Base-by-base conservation (phyloP, 83 land plant species). In the Picea abies region DNA sequence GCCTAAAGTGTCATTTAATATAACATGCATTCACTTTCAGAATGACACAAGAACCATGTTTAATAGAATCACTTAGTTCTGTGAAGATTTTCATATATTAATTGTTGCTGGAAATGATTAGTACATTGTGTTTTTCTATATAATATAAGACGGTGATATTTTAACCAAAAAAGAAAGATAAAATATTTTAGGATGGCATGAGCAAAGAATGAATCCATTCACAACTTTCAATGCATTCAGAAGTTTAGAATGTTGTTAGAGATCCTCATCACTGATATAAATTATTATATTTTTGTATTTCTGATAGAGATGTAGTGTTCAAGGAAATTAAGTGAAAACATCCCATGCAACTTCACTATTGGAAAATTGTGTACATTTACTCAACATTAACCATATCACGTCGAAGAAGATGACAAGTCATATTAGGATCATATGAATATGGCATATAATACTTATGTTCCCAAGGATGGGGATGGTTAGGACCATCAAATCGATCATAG, bases 381-480 rank as follows among this genome's bases (percentile, higher is more conserved):
- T 82, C 83, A 90, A 96, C 98, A 86, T 85, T 89, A 44, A 82
- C 85, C 19, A 37, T 82, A 79, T 97, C 99, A 35, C 22, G 60
- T 5, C 39, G 60, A 70, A 97, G 82, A 20, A 97, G 72, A 56
- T 86, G n/a, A n/a, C n/a, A n/a, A n/a, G n/a, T n/a, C n/a, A n/a
- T n/a, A 83, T 93, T 37, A 37, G 39, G 39, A 37, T 37, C 39
- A 37, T 92, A 83, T 92, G 95, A 62, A 93, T 95, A 96, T 16
- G 95, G 93, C 97, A 1, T 0, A 29, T 29, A 1, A 1, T 29
- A n/a, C n/a, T n/a, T n/a, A n/a, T n/a, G n/a, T n/a, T n/a, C 94
- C 97, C 96, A 97, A 4, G 88, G 93, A 85, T 95, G 99, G 62
- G 98, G 99, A 81, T 92, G 87, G 69, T 61, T 72, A 39, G 95